These are phyloP conservation scores for Amylocystis lapponica DNA, from an alignment of 768 basidiomycete species.

Conservation along the genomic window DNA sequence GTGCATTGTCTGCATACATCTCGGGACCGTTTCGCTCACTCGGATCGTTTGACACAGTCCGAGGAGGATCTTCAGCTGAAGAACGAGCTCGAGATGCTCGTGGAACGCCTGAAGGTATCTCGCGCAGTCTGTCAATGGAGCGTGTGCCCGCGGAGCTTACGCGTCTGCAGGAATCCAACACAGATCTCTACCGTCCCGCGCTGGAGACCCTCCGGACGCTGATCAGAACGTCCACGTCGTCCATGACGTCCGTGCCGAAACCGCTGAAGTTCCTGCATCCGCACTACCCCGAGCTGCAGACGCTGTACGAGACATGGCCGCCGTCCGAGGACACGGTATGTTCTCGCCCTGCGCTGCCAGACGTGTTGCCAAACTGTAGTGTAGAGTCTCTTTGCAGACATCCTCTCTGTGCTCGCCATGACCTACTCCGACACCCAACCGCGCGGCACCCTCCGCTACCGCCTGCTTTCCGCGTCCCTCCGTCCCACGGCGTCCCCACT, in stretches of 20 bases:
- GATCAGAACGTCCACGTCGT: conserved; percentile 94
- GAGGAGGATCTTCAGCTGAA: conserved; percentile 94
- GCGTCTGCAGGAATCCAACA: conserved; percentile 73
- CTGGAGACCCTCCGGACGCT: conserved; percentile 90
- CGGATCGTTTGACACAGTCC: conserved; percentile 51
- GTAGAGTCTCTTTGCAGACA: conserved; percentile 92
- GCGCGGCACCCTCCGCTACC: conserved; percentile 91
- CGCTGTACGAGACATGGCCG: conserved; percentile 77
- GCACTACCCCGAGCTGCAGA: conserved; percentile 83
- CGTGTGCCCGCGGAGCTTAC: conserved; percentile 5
- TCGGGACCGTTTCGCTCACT: not conserved
- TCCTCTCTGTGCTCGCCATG: conserved; percentile 97
- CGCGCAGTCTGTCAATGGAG: not conserved
- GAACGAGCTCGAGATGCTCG: conserved; percentile 93
- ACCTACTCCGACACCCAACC: conserved; percentile 98
- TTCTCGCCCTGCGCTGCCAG: not conserved
- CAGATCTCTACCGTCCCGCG: conserved; percentile 78
- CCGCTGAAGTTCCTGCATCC: conserved; percentile 97
- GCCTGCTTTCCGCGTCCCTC: conserved; percentile 72
- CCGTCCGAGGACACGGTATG: conserved; percentile 72
- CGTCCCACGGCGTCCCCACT: conserved; percentile 61
- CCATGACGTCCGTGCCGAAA: conserved; percentile 99
- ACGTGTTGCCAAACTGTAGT: conserved; percentile 3
- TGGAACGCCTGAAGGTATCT: conserved; percentile 85
- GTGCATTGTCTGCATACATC: conserved; percentile 25